A percentile compares a stretch with the other conserved stretches of the same genome.
Conservation (phyloP, 148 eudicot species). For the Spergularia marina region DNA sequence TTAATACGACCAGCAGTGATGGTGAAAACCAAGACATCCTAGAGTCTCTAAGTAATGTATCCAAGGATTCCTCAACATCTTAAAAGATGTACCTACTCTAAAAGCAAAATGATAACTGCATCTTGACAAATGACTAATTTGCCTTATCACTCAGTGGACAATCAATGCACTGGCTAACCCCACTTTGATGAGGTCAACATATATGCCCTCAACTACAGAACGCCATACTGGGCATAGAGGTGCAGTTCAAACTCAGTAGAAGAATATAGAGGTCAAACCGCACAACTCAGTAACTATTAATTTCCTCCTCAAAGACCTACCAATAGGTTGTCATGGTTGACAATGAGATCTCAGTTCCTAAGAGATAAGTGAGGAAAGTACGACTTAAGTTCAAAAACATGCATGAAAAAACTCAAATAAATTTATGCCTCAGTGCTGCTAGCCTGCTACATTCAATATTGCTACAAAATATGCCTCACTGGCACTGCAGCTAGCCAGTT, state of each 20-base stretch:
- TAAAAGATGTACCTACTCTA: neutral
- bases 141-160: neutral
- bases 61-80: too few species aligned
- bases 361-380: neutral
- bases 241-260: neutral
- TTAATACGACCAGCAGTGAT: too few species aligned
- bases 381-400: neutral
- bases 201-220: neutral
- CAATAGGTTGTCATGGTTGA: neutral
- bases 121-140: neutral
- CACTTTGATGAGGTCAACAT: neutral
- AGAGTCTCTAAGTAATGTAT: too few species aligned
- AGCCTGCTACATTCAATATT: neutral
- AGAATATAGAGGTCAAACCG: neutral
- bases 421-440: neutral
- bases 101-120: neutral
- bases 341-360: neutral
- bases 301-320: neutral
- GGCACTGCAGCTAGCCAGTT: too few species aligned
- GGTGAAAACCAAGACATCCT: too few species aligned
- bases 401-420: neutral
- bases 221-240: neutral
- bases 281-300: neutral
- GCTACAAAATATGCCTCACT: too few species aligned
- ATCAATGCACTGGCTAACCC: neutral